Evolutionary conservation across 2,329 filamentous ascomycete genomes (phyloP).

Genomic region (Exophiala bonariae): DNA sequence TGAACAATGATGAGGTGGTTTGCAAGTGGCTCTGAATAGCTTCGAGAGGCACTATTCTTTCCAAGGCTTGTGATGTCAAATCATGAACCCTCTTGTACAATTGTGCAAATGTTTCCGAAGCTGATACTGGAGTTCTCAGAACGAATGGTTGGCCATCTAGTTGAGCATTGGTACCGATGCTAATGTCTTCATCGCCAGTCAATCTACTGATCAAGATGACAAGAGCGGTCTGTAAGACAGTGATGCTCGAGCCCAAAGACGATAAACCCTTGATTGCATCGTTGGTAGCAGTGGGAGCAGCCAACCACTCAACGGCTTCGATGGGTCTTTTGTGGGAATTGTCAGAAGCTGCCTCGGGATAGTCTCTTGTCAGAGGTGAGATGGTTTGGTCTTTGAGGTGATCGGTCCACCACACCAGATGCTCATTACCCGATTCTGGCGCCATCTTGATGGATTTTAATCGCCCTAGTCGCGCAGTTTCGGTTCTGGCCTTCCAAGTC

Average conservation of each 20-base stretch:
- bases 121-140: conserved; percentile 42
- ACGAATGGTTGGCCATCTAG: conserved; percentile 48
- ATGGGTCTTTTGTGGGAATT: conserved; percentile 38
- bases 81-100: conserved; percentile 41
- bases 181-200: conserved; percentile 51
- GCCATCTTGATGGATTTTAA: conserved; percentile 10
- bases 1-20: conserved; percentile 43
- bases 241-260: conserved; percentile 37
- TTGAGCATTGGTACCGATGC: conserved; percentile 44
- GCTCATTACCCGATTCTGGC: conserved; percentile 14
- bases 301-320: conserved; percentile 44
- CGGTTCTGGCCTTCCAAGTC: too few species aligned
- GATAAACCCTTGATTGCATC: conserved; percentile 41
- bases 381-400: conserved; percentile 43
- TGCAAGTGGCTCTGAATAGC: conserved; percentile 17
- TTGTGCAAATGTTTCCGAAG: conserved; percentile 41
- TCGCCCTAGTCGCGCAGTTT: too few species aligned
- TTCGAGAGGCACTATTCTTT: conserved; percentile 15
- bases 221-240: conserved; percentile 44
- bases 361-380: conserved; percentile 45
- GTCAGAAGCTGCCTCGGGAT: conserved; percentile 37
- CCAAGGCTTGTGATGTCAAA: conserved; percentile 13
- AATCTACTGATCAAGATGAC: conserved; percentile 46
- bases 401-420: conserved; percentile 43
- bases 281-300: conserved; percentile 37